Conservation (phyloP, 2,329 filamentous ascomycete genomes). For the Talaromyces sp. region DNA sequence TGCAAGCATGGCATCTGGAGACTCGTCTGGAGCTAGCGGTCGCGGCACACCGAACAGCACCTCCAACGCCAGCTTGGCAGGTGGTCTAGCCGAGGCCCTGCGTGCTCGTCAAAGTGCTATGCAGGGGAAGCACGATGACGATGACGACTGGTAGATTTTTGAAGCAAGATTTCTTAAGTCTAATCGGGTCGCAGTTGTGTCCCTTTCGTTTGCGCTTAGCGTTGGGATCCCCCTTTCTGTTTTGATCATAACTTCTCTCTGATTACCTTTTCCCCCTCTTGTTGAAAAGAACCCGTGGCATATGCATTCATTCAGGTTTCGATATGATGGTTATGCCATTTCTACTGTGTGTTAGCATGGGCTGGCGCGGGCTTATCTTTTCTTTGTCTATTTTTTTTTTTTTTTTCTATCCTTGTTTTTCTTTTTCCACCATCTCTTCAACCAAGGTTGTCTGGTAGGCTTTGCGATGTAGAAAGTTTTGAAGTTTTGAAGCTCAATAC, state of each 20-base stretch:
- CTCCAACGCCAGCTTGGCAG: slow-evolving; percentile 65
- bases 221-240: slow-evolving; percentile 20
- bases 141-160: slow-evolving; percentile 66
- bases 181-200: slow-evolving; percentile 17
- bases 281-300: slow-evolving; percentile 3
- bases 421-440: neutral
- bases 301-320: slow-evolving; percentile 5
- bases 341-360: slow-evolving; percentile 9
- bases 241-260: slow-evolving; percentile 2
- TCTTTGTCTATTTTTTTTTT: neutral
- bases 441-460: neutral
- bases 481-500: slow-evolving; percentile 1
- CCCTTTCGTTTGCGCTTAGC: slow-evolving; percentile 26
- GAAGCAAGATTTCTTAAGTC: slow-evolving; percentile 5
- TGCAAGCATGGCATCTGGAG: slow-evolving; percentile 50
- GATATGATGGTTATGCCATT: slow-evolving; percentile 12
- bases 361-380: slow-evolving; percentile 6
- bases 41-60: slow-evolving; percentile 67
- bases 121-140: slow-evolving; percentile 68
- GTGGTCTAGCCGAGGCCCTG: slow-evolving; percentile 77
- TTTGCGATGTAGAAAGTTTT: slow-evolving; percentile 2
- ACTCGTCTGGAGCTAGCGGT: slow-evolving; percentile 65
- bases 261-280: slow-evolving; percentile 4
- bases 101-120: slow-evolving; percentile 75
- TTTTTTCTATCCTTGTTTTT: neutral